Percentiles rank a stretch among this genome's conserved stretches.
Evolutionary conservation across 164 flowering plant species (phyloP).

Genomic region (Magnolia sinica): DNA sequence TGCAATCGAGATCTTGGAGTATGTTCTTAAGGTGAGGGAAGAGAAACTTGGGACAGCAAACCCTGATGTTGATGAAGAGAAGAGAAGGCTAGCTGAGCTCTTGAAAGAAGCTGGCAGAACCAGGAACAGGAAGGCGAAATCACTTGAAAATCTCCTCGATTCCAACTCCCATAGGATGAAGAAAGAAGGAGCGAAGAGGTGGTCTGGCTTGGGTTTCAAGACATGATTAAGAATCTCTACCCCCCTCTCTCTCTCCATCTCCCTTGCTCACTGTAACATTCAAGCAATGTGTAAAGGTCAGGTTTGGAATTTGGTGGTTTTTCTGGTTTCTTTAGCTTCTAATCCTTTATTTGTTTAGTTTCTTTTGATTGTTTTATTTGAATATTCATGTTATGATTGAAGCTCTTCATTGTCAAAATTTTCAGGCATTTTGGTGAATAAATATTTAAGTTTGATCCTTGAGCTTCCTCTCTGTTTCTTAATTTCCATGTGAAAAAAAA

Average conservation of each 20-base stretch:
- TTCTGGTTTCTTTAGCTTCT: slow-evolving; percentile 23
- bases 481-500: not conserved
- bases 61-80: slow-evolving; percentile 94
- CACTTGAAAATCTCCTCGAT: slow-evolving; percentile 83
- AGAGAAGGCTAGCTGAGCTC: slow-evolving; percentile 83
- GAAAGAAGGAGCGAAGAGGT: slow-evolving; percentile 78
- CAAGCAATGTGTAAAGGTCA: slow-evolving; percentile 38
- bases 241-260: slow-evolving; percentile 7
- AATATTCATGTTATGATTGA: slow-evolving; percentile 25
- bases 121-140: slow-evolving; percentile 83
- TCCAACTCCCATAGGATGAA: slow-evolving; percentile 74
- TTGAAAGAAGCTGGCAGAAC: slow-evolving; percentile 90
- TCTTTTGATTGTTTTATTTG: slow-evolving; percentile 27
- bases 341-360: slow-evolving; percentile 18
- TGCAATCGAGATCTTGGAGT: slow-evolving; percentile 89
- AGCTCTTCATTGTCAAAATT: slow-evolving; percentile 22
- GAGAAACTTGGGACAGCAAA: slow-evolving; percentile 97
- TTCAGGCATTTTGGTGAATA: slow-evolving; percentile 13
- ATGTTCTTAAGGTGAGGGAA: slow-evolving; percentile 84
- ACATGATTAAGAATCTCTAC: slow-evolving; percentile 34
- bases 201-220: slow-evolving; percentile 83
- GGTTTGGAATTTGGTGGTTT: slow-evolving; percentile 34
- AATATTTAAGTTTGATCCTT: slow-evolving; percentile 13
- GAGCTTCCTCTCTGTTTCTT: not conserved
- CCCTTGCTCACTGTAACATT: slow-evolving; percentile 42